Conservation (phyloP, 2,329 filamentous ascomycete species). For the Colletotrichum sojae region DNA sequence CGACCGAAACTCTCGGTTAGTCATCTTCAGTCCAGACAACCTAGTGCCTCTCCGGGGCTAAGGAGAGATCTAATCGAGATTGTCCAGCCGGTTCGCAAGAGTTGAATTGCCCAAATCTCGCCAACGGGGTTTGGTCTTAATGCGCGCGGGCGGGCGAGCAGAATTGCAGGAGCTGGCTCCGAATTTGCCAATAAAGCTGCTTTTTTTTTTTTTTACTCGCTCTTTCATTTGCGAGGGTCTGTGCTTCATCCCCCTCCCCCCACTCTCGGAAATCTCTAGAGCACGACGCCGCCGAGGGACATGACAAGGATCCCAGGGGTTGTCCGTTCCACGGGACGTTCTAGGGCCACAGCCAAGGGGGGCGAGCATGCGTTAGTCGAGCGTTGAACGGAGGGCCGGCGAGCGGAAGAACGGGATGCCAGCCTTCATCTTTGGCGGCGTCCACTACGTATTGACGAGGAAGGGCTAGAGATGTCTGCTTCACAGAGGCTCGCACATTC, state of each 20-base stretch:
- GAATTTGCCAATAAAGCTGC: conserved; percentile 19
- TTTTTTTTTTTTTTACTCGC: too few species aligned
- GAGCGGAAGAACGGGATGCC: conserved; percentile 3
- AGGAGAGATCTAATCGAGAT: conserved; percentile 28
- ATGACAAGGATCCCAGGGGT: conserved; percentile 21
- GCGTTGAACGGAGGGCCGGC: conserved; percentile 11
- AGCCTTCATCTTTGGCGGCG: too few species aligned
- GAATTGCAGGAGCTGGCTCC: conserved; percentile 29
- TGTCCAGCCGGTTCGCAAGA: conserved; percentile 16
- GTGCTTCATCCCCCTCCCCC: conserved; percentile 17
- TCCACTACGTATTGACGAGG: not conserved
- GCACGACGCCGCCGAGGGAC: conserved; percentile 9
- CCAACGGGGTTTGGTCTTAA: conserved; percentile 17
- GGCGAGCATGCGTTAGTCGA: not conserved
- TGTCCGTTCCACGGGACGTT: conserved; percentile 31
- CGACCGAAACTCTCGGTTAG: conserved; percentile 32
- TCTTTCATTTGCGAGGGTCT: not conserved
- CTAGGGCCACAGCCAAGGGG: conserved; percentile 31
- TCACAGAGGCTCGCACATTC: conserved; percentile 18
- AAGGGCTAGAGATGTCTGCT: not conserved
- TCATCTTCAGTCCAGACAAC: conserved; percentile 26
- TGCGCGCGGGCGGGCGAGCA: conserved; percentile 4
- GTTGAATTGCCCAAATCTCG: conserved; percentile 27
- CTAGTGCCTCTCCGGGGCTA: conserved; percentile 6
- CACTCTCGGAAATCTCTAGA: conserved; percentile 31